Percentiles rank a stretch among this genome's conserved stretches.
Conservation (phyloP, 345 rosid genomes). For the Dimocarpus longan region DNA sequence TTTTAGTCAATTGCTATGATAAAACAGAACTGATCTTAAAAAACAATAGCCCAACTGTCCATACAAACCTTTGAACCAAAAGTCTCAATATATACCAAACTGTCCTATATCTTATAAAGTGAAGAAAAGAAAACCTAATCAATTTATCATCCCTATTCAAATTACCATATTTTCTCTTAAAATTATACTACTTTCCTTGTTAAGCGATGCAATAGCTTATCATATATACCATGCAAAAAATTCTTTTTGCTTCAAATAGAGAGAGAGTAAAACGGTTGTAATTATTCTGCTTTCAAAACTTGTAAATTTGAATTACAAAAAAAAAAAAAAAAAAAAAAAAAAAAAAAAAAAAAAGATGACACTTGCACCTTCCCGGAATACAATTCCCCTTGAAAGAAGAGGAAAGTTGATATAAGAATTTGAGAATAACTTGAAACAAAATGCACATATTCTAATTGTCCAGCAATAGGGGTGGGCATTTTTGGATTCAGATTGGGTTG, state of each 20-base stretch:
- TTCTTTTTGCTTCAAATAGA: background rate
- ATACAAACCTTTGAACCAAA: too few relatives aligned
- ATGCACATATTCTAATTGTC: conserved; percentile 20
- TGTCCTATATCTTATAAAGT: too few relatives aligned
- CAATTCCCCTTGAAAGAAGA: background rate
- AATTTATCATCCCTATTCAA: background rate
- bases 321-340: background rate
- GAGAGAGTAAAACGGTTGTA: background rate
- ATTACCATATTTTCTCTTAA: background rate
- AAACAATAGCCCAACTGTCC: too few relatives aligned
- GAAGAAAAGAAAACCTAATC: background rate
- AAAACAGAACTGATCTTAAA: too few relatives aligned
- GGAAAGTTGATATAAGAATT: background rate
- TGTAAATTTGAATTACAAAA: background rate
- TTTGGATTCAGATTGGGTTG: too few relatives aligned
- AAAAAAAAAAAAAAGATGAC: background rate
- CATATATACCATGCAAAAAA: background rate
- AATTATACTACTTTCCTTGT: background rate
- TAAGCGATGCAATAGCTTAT: background rate
- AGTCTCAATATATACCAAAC: too few relatives aligned
- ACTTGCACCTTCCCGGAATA: background rate
- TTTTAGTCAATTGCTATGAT: too few relatives aligned
- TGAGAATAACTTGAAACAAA: conserved; percentile 19
- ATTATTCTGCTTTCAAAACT: background rate
- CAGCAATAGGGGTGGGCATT: too few relatives aligned